Evolutionary conservation across 83 land plant species (phyloP).

Genomic region (Larix sibirica): DNA sequence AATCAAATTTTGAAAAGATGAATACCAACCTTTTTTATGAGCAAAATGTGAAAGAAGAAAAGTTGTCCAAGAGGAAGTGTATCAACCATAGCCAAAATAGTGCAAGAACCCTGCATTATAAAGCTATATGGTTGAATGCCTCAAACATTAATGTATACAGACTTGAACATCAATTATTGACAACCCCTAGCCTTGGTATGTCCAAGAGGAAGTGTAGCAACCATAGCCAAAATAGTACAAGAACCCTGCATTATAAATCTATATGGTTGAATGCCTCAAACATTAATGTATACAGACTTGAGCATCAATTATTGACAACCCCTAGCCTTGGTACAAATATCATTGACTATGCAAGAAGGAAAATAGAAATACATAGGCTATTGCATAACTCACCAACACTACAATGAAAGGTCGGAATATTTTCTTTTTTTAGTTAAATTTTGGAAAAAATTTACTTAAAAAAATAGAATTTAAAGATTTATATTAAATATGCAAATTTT

Average conservation of each 20-base stretch:
- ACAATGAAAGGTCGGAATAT: conserved; percentile 58
- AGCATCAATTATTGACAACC: not conserved
- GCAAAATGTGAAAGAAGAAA: conserved; percentile 83
- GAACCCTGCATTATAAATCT: conserved; percentile 41
- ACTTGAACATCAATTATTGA: not conserved
- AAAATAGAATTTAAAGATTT: no score
- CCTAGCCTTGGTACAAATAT: not conserved
- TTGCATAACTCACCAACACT: conserved; percentile 77
- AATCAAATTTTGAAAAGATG: conserved; percentile 18
- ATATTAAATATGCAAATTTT: no score
- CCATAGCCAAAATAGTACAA: conserved; percentile 80
- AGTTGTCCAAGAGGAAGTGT: conserved; percentile 91
- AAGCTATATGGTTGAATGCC: not conserved
- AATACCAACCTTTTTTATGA: conserved; percentile 71
- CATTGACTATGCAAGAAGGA: not conserved
- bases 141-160: not conserved
- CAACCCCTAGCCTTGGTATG: conserved; percentile 28
- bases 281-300: not conserved
- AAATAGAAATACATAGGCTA: not conserved
- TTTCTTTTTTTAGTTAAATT: no score
- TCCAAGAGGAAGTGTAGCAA: conserved; percentile 86
- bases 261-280: not conserved
- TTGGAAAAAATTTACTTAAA: no score
- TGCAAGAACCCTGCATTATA: conserved; percentile 62
- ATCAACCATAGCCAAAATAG: conserved; percentile 81